Base-by-base conservation (phyloP, 129 eudicot species). In the Sambucus nigra region DNA sequence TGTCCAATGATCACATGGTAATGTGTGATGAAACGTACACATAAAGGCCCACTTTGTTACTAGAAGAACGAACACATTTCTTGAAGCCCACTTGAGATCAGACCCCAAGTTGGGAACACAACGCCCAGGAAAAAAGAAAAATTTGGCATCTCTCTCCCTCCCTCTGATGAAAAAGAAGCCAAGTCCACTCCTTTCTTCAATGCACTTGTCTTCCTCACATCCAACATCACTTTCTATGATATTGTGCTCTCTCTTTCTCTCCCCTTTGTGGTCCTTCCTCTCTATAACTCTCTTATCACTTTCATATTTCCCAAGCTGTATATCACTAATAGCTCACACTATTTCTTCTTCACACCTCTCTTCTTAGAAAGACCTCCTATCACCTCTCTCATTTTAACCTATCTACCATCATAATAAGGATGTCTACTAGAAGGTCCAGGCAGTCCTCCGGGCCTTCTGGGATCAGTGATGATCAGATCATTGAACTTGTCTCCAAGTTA, bases 361-460 rank as follows among this genome's bases (percentile, higher is more conserved):
- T 15, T 25, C 11, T 2, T n/a, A 3, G 21, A 26, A 4, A 13
- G 20, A 25, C 4, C 10, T 21, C 11, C 7, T 26, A 51, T 27
- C 42, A 35, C 5, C 35, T 29, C 4, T 5, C 25, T 40, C 15
- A 5, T 5, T 12, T 22, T 4, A 0, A 6, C 17, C 16, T 8
- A 48, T 20, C 9, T 2, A 48, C 11, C 35, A 23, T 12, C 25
- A 50, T 23, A 7, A 11, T 48, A 29, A 48, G 12, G 60, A 86
- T 84, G 97, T 84, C 97, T 13, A 63, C 81, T 51, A 74, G 91
- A 72, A 73, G 93, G 35, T 73, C 93, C 4, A 79, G 93, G 53
- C 83, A 82, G 33, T 64, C 81, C 0, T 49, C 53, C 11, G 76
- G 60, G 23, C 26, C 47, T 42, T 42, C 48, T 4, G 77, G 87